These are phyloP conservation scores for Phytophthora megakarya DNA, from an alignment of 352 stramenopile genomes.

Conservation along the genomic window DNA sequence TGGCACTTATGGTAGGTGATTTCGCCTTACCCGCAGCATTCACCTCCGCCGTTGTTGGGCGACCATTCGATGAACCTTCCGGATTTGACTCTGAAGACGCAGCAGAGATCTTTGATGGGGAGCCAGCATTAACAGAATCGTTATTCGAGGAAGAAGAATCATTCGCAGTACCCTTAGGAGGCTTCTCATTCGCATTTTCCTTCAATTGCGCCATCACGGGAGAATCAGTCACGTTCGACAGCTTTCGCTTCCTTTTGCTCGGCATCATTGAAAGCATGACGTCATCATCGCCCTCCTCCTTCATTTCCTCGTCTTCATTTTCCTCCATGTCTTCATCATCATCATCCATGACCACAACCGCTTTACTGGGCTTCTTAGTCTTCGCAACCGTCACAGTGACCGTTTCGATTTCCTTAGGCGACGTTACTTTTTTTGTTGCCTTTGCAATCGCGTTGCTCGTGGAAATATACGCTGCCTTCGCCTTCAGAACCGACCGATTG, in stretches of 20 bases:
- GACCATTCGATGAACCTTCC: neutral
- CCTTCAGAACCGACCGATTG: slow-evolving; percentile 51
- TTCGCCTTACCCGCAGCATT: slow-evolving; percentile 11
- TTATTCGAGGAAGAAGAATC: neutral
- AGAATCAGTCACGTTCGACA: slow-evolving; percentile 34
- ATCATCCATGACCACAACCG: slow-evolving; percentile 34
- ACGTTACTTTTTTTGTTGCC: slow-evolving; percentile 28
- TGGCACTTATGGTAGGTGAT: slow-evolving; percentile 3
- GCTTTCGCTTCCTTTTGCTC: slow-evolving; percentile 51
- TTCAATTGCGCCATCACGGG: slow-evolving; percentile 21
- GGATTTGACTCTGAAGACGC: slow-evolving; percentile 5
- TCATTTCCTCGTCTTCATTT: slow-evolving; percentile 7
- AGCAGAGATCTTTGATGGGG: neutral
- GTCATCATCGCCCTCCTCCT: slow-evolving; percentile 22
- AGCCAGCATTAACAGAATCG: neutral
- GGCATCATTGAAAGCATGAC: slow-evolving; percentile 1
- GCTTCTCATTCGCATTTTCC: slow-evolving; percentile 15
- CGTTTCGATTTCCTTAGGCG: slow-evolving; percentile 31
- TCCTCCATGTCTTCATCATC: slow-evolving; percentile 46
- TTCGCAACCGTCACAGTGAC: slow-evolving; percentile 23
- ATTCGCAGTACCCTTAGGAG: neutral
- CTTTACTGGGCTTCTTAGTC: slow-evolving; percentile 40
- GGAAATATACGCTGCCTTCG: slow-evolving; percentile 47
- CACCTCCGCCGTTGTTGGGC: neutral
- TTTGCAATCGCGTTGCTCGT: slow-evolving; percentile 40